Conservation (phyloP, 805 yeast genomes). For the Yarrowia phangngaensis region DNA sequence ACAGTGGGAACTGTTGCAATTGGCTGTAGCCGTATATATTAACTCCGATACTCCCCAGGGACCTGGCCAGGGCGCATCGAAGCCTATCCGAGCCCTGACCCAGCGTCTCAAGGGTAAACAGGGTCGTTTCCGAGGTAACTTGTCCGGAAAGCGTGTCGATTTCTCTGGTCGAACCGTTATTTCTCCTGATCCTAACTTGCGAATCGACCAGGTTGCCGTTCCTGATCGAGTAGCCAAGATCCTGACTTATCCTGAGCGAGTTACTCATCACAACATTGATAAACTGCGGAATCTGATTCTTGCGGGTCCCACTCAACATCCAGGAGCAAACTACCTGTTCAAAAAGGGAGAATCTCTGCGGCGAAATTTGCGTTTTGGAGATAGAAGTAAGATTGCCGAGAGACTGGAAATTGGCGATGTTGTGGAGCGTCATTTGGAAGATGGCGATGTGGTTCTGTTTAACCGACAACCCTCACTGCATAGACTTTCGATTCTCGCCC, state of each 20-base stretch:
- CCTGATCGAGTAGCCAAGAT: conserved; percentile 96
- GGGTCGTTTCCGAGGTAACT: conserved; percentile 96
- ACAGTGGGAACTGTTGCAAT: conserved; percentile 96
- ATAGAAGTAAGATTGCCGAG: conserved; percentile 70
- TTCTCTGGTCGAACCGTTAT: conserved; percentile 97
- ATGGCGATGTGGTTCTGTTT: conserved; percentile 92
- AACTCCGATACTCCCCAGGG: conserved; percentile 86
- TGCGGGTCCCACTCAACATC: conserved; percentile 85
- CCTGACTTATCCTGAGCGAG: conserved; percentile 91
- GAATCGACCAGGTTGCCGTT: conserved; percentile 96
- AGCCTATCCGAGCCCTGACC: conserved; percentile 90
- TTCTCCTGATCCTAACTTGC: conserved; percentile 95
- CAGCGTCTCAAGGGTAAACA: conserved; percentile 97
- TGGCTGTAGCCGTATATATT: conserved; percentile 94
- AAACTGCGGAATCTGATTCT: conserved; percentile 70
- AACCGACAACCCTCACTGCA: conserved; percentile 98
- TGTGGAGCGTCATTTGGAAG: conserved; percentile 95
- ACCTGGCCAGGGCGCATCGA: conserved; percentile 46
- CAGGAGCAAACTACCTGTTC: conserved; percentile 91
- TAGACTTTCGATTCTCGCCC: conserved; percentile 87
- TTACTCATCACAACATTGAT: conserved; percentile 77
- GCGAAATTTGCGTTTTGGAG: conserved; percentile 86
- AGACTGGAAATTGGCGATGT: conserved; percentile 80
- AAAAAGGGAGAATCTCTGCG: conserved; percentile 82
- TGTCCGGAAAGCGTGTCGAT: conserved; percentile 98